Conservation (phyloP, 2,329 filamentous ascomycete species). For the Alternaria postmessia region DNA sequence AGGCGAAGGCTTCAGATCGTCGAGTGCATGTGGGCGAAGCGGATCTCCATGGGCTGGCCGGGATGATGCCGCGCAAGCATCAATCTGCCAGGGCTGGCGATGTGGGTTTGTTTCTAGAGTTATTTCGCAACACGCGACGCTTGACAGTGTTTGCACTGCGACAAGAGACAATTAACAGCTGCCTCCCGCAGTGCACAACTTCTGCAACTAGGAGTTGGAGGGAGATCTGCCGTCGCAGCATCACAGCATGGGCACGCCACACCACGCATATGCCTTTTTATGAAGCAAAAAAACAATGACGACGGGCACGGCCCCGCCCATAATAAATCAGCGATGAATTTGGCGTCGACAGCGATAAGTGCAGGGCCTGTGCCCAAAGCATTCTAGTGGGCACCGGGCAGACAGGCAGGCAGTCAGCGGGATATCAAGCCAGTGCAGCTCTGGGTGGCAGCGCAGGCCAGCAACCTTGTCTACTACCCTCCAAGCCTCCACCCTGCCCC, state of each 20-base stretch:
- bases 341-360: constrained; percentile 31
- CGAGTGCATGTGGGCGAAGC: constrained; percentile 13
- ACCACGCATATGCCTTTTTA: constrained; percentile 15
- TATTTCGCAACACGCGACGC: background rate
- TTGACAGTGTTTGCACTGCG: constrained; percentile 1
- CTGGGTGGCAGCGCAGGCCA: constrained; percentile 20
- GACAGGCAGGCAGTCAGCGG: constrained; percentile 15
- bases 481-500: constrained; percentile 6
- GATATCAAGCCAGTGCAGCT: constrained; percentile 22
- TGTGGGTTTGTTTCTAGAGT: background rate
- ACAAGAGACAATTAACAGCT: background rate
- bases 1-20: constrained; percentile 11
- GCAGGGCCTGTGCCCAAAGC: constrained; percentile 26
- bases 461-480: constrained; percentile 11
- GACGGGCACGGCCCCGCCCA: constrained; percentile 32
- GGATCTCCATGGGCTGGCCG: constrained; percentile 19
- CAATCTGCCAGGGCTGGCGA: constrained; percentile 2
- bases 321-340: constrained; percentile 27
- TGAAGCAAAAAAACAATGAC: constrained; percentile 32
- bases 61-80: constrained; percentile 21
- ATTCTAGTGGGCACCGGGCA: constrained; percentile 23
- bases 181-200: background rate
- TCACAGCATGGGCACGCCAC: constrained; percentile 8
- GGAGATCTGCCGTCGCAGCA: constrained; percentile 1
- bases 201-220: background rate